These are phyloP conservation scores for Asterionellopsis glacialis DNA, from an alignment of 108 stramenopile genomes.

Conservation along the genomic window DNA sequence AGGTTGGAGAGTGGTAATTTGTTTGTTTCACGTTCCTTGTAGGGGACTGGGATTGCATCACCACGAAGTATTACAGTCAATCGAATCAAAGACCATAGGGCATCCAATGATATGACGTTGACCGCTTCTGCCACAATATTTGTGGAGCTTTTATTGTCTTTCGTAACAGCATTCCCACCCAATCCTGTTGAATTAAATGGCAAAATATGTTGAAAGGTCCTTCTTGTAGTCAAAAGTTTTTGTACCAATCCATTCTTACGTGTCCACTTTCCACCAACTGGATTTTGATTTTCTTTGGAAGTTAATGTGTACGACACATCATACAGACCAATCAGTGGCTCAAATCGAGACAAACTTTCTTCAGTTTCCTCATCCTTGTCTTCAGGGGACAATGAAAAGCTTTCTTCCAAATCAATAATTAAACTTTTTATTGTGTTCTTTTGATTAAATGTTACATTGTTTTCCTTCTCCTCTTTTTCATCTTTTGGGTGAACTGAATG, in stretches of 20 bases:
- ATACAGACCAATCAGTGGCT: constrained; percentile 54
- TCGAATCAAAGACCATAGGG: constrained; percentile 41
- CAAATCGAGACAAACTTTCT: no score
- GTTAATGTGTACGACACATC: constrained; percentile 49
- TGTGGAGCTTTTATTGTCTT: neutral
- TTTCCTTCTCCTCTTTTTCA: no score
- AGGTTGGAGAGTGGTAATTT: constrained; percentile 25
- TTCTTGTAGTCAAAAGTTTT: constrained; percentile 37
- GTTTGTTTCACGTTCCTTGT: constrained; percentile 13
- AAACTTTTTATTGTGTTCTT: no score
- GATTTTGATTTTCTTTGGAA: constrained; percentile 47
- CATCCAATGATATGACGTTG: constrained; percentile 60
- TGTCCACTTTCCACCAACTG: constrained; percentile 81
- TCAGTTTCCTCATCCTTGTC: no score
- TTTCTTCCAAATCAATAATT: no score
- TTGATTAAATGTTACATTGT: no score
- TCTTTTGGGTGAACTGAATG: no score
- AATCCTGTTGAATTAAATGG: constrained; percentile 29
- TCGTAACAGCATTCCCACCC: neutral
- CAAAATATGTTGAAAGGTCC: constrained; percentile 60
- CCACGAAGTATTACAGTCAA: constrained; percentile 57
- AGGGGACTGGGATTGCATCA: constrained; percentile 53
- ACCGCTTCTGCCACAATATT: constrained; percentile 57
- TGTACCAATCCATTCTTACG: constrained; percentile 37
- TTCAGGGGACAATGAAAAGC: no score